These are phyloP conservation scores for Oldenlandia corymbosa DNA, from an alignment of 257 asterid genomes.

Conservation along the genomic window DNA sequence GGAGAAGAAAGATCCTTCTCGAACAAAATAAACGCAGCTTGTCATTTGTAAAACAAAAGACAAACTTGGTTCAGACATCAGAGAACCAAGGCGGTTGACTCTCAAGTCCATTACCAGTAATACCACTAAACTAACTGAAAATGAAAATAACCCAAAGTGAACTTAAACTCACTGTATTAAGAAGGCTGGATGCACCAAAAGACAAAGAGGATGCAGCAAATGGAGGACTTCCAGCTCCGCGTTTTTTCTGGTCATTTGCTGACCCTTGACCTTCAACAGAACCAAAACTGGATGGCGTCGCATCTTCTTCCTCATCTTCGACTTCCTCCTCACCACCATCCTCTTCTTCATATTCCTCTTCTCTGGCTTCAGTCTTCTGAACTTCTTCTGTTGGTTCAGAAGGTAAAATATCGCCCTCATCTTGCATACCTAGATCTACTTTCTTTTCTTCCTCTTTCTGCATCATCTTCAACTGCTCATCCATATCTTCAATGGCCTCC, in stretches of 20 bases:
- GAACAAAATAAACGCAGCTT: too few species aligned
- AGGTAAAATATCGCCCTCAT: conserved; percentile 30
- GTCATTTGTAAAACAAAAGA: too few species aligned
- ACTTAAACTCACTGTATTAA: conserved; percentile 45
- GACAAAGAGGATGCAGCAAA: conserved; percentile 81
- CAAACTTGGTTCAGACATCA: too few species aligned
- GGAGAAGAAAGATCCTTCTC: background rate
- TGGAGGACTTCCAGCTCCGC: conserved; percentile 56
- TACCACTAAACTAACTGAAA: background rate
- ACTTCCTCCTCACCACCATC: conserved; percentile 26
- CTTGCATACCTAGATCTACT: conserved; percentile 33
- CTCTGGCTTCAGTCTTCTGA: conserved; percentile 31
- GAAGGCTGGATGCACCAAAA: conserved; percentile 41
- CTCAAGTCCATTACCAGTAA: too few species aligned
- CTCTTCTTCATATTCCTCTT: conserved; percentile 51
- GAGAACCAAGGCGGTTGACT: too few species aligned
- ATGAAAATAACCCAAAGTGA: background rate
- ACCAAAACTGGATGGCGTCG: conserved; percentile 76
- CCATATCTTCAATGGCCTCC: conserved; percentile 74
- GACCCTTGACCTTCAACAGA: conserved; percentile 40
- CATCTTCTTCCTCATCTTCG: conserved; percentile 46
- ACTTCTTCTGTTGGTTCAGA: conserved; percentile 31
- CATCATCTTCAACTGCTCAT: conserved; percentile 54
- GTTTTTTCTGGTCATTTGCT: conserved; percentile 34
- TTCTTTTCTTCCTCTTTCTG: conserved; percentile 75